Base-by-base conservation (phyloP, 768 basidiomycete species). In the Candolleomyces efflorescens region DNA sequence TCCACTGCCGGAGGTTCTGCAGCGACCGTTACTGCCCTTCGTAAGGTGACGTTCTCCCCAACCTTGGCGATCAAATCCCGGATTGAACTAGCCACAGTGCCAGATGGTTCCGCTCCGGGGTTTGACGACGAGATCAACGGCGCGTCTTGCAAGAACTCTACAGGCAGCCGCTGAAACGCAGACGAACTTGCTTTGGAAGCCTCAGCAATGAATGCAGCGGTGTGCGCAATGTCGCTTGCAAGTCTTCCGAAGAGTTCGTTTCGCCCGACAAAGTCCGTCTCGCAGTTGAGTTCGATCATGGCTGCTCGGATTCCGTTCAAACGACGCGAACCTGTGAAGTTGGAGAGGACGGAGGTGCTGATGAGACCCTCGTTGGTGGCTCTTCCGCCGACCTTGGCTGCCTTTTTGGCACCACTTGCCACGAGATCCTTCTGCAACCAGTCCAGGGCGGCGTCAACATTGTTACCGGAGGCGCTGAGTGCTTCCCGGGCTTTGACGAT, bases 221-320 rank as follows among this genome's bases (percentile, higher is more conserved):
- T 93, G 63, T 90, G 86, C 15, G 92, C 89, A 62, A 97, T 87
- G 64, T 92, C 86, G 41, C 80, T 78, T 12, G 90, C 88, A 39
- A 95, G 81, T 54, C 79, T 78, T 15, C 83, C 78, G 65, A 98
- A 98, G 12, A 93, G 76, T 58, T 87, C 83, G 64, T 92, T 95
- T 62, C 91, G 75, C 22, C 86, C 92, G 26, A 98, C 95, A 68
- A 97, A 98, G 74, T 98, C 95, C 53, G 95, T 97, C 75, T 98
- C 95, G 75, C 95, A 98, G 64, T 92, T 92, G 60, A 97, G 77
- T 71, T 98, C 95, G 56, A 98, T 76, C 82, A 97, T 89, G 18
- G 89, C 86, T 11, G 90, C 93, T 38, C 91, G 83, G 37, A 90
- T 72, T 39, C 82, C 78, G 18, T 52, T 52, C 32, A 54, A 52